Evolutionary conservation across 2,329 filamentous ascomycete species (phyloP), one percentile per base, ranked within the genome.

Genomic region (Cylindrodendrum hubeiense): DNA sequence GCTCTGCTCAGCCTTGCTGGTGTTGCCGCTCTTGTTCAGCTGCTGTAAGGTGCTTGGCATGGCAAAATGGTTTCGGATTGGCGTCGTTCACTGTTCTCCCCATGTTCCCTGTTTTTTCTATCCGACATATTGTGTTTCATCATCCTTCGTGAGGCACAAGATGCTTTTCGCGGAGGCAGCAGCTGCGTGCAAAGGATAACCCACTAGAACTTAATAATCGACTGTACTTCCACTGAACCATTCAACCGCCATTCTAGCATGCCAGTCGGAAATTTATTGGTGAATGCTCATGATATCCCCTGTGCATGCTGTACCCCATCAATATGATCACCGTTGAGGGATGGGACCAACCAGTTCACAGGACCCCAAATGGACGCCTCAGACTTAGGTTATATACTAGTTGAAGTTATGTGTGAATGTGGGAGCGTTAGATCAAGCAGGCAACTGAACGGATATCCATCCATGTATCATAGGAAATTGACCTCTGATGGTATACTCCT

Each of bases 11-110:
- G 80, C 62, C 77, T 87, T 56, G 84, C 81, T 66, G 79, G 82
- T 59, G 68, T 86, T 47, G 84, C 81, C 69, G 84, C 78, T 52
- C 60, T 87, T 63, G 82, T 83, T 60, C 84, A 86, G 74, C 79
- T 88, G 74, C 77, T 89, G 78, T 89, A 87, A 85, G 60, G 47
- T 44, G 52, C 63, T 65, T 60, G 62, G 71, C 60, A 71, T 67
- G 63, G 68, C 69, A 75, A 73, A 67, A 75, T 72, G 70, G 73
- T 67, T 39, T 75, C 64, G 72, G 75, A 74, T 74, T 73, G 79
- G 78, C 77, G 77, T 80, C 78, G 73, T 75, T 77, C 70, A 72
- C 69, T 77, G 71, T 76, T 75, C 71, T 73, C 67, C 67, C 71
- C 67, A 75, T 76, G 71, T 79, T 75, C 74, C 67, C 67, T 75